phyloP scores from a whole-genome alignment of 371 early-diverging fungal species.

The Apophysomyces variabilis region DNA sequence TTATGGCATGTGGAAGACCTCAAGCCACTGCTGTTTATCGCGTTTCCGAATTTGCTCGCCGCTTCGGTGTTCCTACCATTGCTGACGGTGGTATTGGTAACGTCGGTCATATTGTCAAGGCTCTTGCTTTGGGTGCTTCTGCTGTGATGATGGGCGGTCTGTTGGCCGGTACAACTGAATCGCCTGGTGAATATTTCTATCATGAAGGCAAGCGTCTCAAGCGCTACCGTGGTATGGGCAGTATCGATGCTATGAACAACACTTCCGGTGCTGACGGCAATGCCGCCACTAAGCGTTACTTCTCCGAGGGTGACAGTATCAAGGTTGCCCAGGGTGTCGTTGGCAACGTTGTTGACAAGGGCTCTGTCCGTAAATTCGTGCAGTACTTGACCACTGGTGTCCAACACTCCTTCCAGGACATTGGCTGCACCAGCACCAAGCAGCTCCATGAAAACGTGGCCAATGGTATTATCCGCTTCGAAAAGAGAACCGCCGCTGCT shows the following conservation, averaged over 20 bases:
- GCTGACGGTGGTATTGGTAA: slow-evolving; percentile 97
- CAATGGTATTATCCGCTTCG: slow-evolving; percentile 84
- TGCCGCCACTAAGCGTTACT: slow-evolving; percentile 93
- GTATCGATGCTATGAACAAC: slow-evolving; percentile 95
- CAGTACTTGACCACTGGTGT: slow-evolving; percentile 91
- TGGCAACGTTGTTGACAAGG: slow-evolving; percentile 96
- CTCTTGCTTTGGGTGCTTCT: slow-evolving; percentile 91
- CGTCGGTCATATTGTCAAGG: slow-evolving; percentile 97
- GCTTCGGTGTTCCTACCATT: slow-evolving; percentile 94
- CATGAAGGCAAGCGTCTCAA: slow-evolving; percentile 96
- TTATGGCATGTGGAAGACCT: slow-evolving; percentile 98
- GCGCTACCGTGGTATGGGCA: slow-evolving; percentile 98
- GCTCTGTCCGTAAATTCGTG: slow-evolving; percentile 90
- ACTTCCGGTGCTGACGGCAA: slow-evolving; percentile 67
- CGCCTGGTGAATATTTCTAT: slow-evolving; percentile 98
- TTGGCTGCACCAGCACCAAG: slow-evolving; percentile 76
- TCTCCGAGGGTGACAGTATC: slow-evolving; percentile 91
- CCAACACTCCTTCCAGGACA: slow-evolving; percentile 97
- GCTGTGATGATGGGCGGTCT: slow-evolving; percentile 98
- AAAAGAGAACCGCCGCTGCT: slow-evolving; percentile 92
- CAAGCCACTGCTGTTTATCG: slow-evolving; percentile 98
- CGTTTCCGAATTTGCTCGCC: slow-evolving; percentile 89
- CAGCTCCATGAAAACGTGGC: slow-evolving; percentile 71
- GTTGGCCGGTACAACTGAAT: slow-evolving; percentile 93
- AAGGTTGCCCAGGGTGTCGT: slow-evolving; percentile 99